Percentiles rank a stretch among this genome's conserved stretches.
Evolutionary conservation across 371 early-diverging fungal genomes (phyloP).

Genomic region (Aphelidium insulamus): DNA sequence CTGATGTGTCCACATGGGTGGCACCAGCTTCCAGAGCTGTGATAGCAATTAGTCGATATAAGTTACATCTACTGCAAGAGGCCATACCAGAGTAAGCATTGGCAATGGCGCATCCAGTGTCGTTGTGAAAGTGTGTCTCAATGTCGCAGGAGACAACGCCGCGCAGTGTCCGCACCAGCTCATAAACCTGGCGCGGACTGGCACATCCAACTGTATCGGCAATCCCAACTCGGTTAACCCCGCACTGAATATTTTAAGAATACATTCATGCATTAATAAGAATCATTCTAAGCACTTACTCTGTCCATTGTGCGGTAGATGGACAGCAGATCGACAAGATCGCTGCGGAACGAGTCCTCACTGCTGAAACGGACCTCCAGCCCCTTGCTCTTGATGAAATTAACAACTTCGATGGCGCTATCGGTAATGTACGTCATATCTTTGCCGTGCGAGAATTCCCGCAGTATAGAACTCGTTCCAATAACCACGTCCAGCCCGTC

Average conservation of each 20-base stretch:
- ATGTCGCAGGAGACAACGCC: constrained; percentile 88
- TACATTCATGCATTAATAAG: background rate
- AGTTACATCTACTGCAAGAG: constrained; percentile 1
- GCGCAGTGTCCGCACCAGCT: constrained; percentile 79
- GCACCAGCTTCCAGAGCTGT: constrained; percentile 82
- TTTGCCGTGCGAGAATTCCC: constrained; percentile 92
- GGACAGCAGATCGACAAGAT: constrained; percentile 78
- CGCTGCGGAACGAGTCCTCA: constrained; percentile 90
- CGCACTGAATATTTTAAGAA: constrained; percentile 18
- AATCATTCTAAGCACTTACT: constrained; percentile 8
- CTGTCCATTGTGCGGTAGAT: constrained; percentile 85
- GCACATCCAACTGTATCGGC: constrained; percentile 96
- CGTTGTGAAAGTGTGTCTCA: constrained; percentile 95
- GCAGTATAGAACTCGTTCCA: constrained; percentile 77
- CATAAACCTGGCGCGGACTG: constrained; percentile 88
- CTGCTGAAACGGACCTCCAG: constrained; percentile 89
- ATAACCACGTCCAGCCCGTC: constrained; percentile 91
- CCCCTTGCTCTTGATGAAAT: constrained; percentile 78
- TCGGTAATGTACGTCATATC: constrained; percentile 86
- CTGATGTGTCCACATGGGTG: constrained; percentile 91
- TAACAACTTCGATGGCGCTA: constrained; percentile 80
- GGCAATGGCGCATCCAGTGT: constrained; percentile 94
- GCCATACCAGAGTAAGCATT: constrained; percentile 66
- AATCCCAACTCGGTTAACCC: constrained; percentile 92
- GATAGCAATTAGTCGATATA: background rate